Evolutionary conservation across 208 protist species (phyloP).

Genomic region (Acanthamoeba castellanii): DNA sequence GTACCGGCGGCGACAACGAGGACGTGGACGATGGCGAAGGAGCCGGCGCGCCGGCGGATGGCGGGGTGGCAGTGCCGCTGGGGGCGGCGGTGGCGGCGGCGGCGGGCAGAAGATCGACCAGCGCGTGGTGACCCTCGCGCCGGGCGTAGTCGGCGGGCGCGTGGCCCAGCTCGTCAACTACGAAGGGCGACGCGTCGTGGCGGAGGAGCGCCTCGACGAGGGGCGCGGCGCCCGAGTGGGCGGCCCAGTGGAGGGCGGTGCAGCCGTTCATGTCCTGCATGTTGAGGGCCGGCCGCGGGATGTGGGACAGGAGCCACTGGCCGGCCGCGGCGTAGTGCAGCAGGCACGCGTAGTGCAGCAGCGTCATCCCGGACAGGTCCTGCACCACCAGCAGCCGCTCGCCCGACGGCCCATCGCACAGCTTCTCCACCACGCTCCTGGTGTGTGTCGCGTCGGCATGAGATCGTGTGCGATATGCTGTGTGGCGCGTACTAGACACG

Average conservation of each 20-base stretch:
- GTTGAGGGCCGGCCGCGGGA: slow-evolving; percentile 17
- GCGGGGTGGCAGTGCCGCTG: not conserved
- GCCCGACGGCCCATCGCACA: slow-evolving; percentile 16
- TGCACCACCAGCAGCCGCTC: slow-evolving; percentile 34
- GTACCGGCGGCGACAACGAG: not conserved
- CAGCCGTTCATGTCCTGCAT: slow-evolving; percentile 47
- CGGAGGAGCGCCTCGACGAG: slow-evolving; percentile 8
- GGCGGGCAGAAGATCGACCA: not conserved
- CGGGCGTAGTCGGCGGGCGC: not conserved
- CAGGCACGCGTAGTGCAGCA: slow-evolving; percentile 24
- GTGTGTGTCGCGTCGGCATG: not conserved
- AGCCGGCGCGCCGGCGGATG: not conserved
- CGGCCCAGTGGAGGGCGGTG: slow-evolving; percentile 54
- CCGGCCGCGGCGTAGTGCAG: not conserved
- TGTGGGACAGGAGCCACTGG: slow-evolving; percentile 36
- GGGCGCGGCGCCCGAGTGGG: not conserved
- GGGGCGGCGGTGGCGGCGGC: not conserved
- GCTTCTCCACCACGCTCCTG: slow-evolving; percentile 34
- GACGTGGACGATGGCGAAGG: not conserved
- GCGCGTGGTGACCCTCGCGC: not conserved
- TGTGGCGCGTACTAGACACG: not conserved
- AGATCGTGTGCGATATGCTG: not conserved
- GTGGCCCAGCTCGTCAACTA: not conserved
- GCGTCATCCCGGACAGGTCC: slow-evolving; percentile 24
- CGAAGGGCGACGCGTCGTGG: not conserved